phyloP scores from a whole-genome alignment of 2,329 filamentous ascomycete genomes.

The Chaetomium sp. region DNA sequence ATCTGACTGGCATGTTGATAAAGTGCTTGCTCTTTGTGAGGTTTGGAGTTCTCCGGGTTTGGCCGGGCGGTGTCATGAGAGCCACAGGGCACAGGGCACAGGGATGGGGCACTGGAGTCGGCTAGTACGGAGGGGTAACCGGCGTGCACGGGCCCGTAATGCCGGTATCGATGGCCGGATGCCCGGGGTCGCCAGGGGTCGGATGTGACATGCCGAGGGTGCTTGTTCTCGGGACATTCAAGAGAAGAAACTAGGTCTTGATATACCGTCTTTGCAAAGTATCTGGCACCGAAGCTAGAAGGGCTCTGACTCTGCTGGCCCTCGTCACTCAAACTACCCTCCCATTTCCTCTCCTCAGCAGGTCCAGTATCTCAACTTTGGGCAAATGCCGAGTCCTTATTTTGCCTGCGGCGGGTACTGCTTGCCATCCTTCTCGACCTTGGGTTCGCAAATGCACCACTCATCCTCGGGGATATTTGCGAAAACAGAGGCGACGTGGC shows the following conservation, averaged over 20 bases:
- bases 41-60: neutral
- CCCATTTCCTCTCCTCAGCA: conserved; percentile 12
- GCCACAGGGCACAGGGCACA: neutral
- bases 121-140: conserved; percentile 23
- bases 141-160: conserved; percentile 22
- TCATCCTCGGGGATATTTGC: conserved; percentile 47
- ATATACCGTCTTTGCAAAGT: neutral
- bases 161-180: conserved; percentile 14
- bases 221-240: neutral
- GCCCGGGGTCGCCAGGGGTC: neutral
- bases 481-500: conserved; percentile 50
- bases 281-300: neutral
- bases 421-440: conserved; percentile 48
- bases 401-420: conserved; percentile 50
- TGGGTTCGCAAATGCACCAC: conserved; percentile 53
- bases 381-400: conserved; percentile 30
- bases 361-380: neutral
- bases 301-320: neutral
- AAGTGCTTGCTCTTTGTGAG: neutral
- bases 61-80: neutral
- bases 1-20: neutral
- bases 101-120: neutral
- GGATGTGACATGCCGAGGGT: neutral
- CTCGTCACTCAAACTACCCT: neutral
- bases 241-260: neutral